phyloP scores from a whole-genome alignment of 441 rosid genomes.

The Viola pubescens region DNA sequence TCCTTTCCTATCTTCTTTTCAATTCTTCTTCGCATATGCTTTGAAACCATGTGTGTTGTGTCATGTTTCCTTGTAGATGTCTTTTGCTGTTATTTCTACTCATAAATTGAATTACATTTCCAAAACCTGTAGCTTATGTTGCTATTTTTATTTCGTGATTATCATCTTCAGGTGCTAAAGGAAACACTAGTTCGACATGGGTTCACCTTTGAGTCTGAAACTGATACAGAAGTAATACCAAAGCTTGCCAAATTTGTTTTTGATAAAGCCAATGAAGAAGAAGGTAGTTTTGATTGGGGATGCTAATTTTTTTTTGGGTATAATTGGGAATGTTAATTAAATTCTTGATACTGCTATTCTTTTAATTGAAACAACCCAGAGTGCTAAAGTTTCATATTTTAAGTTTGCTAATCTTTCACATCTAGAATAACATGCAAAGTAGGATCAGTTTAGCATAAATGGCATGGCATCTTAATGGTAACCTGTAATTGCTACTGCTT shows the following conservation, averaged over 20 bases:
- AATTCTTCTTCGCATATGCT: too few relatives aligned
- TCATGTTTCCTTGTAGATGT: too few relatives aligned
- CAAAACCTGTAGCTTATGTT: background rate
- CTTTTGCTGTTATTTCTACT: too few relatives aligned
- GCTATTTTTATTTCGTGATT: conserved; percentile 5
- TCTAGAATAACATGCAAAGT: too few relatives aligned
- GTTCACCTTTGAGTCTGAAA: conserved; percentile 75
- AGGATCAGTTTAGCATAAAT: background rate
- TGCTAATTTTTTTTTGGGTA: background rate
- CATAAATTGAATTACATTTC: too few relatives aligned
- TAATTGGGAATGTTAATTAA: background rate
- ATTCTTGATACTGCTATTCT: background rate
- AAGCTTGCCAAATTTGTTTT: conserved; percentile 90
- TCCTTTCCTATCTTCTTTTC: too few relatives aligned
- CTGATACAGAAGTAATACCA: conserved; percentile 94
- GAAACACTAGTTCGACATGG: conserved; percentile 78
- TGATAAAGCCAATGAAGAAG: conserved; percentile 70
- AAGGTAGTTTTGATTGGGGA: conserved; percentile 34
- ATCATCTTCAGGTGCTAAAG: conserved; percentile 52
- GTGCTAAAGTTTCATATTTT: background rate
- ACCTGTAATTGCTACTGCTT: background rate
- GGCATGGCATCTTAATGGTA: background rate
- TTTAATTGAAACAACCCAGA: background rate
- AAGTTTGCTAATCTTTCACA: too few relatives aligned
- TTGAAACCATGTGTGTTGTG: too few relatives aligned